These are phyloP conservation scores for Vinca minor DNA, from an alignment of 257 asterid genomes.

Conservation along the genomic window DNA sequence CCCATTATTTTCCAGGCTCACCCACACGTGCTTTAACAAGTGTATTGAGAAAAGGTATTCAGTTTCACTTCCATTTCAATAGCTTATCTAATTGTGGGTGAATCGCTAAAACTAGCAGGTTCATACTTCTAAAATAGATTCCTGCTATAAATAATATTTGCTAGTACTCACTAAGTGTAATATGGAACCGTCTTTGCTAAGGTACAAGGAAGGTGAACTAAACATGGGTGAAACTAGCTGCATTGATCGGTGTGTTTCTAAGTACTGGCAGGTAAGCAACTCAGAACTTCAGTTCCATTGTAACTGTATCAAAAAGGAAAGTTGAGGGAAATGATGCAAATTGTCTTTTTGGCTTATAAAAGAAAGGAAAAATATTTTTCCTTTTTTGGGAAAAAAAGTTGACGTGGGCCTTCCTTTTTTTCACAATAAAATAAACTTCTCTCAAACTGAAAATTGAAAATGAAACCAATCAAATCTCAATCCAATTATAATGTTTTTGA, in stretches of 20 bases:
- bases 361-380: too few species aligned
- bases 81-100: neutral
- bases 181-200: neutral
- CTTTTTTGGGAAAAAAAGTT: too few species aligned
- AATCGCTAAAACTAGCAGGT: neutral
- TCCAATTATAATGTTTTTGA: neutral
- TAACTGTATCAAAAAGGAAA: neutral
- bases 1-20: conserved; percentile 29
- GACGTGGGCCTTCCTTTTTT: too few species aligned
- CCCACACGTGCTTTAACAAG: conserved; percentile 34
- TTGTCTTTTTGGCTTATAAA: too few species aligned
- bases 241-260: conserved; percentile 46
- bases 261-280: conserved; percentile 39
- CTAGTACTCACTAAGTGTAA: neutral
- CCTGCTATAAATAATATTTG: neutral
- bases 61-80: neutral
- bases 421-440: too few species aligned
- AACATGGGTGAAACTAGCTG: conserved; percentile 43
- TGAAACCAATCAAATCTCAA: too few species aligned
- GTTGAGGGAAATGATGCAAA: neutral
- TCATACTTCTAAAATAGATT: neutral
- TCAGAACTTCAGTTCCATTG: neutral
- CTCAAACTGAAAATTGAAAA: too few species aligned
- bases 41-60: conserved; percentile 34
- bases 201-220: conserved; percentile 37